These are phyloP conservation scores for Corynespora cassiicola DNA, from an alignment of 2,329 filamentous ascomycete genomes.

Conservation along the genomic window DNA sequence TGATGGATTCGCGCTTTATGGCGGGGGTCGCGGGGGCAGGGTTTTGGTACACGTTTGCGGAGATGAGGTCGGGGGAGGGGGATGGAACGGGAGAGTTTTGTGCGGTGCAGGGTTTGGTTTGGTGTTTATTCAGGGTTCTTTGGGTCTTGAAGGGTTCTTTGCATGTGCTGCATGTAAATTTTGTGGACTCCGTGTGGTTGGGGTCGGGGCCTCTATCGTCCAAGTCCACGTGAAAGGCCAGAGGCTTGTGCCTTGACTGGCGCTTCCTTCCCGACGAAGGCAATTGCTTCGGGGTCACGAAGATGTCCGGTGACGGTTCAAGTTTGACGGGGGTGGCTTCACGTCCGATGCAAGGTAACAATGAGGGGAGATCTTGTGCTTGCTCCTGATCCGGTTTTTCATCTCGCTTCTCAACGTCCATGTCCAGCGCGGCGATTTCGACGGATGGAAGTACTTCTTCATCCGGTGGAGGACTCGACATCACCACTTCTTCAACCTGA, in stretches of 20 bases:
- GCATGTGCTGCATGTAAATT: conserved; percentile 10
- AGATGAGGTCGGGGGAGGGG: conserved; percentile 5
- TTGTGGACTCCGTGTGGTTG: neutral
- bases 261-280: conserved; percentile 2
- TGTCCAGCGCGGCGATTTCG: neutral
- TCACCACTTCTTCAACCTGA: conserved; percentile 1
- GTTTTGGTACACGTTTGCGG: neutral
- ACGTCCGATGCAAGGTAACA: too few species aligned
- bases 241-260: conserved; percentile 4
- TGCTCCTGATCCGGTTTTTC: too few species aligned
- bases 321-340: too few species aligned
- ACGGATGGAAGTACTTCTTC: neutral
- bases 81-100: conserved; percentile 2
- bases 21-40: neutral
- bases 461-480: conserved; percentile 1
- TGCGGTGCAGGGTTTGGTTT: neutral
- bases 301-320: too few species aligned
- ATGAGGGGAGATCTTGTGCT: too few species aligned
- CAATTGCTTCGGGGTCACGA: too few species aligned
- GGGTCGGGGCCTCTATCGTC: conserved; percentile 8
- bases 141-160: conserved; percentile 11
- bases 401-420: too few species aligned
- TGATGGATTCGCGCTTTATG: conserved; percentile 32
- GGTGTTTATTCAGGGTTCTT: conserved; percentile 9
- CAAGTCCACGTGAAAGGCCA: conserved; percentile 10